Conservation (phyloP, 768 basidiomycete species). For the Termitomyces sp. region DNA sequence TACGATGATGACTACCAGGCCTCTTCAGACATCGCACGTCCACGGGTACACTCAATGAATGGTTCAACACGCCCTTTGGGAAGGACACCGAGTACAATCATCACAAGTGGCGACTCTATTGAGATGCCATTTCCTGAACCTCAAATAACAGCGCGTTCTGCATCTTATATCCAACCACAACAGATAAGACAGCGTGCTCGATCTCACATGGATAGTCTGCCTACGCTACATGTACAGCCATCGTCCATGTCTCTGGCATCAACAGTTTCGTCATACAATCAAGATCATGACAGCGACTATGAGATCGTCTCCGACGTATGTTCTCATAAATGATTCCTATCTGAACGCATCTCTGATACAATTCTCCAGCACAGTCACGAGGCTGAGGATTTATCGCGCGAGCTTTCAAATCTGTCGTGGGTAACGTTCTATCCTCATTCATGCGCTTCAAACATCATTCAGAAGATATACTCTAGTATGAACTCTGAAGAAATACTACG, state of each 20-base stretch:
- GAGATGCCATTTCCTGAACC: conserved; percentile 50
- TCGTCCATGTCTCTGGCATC: conserved; percentile 26
- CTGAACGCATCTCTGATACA: conserved; percentile 1
- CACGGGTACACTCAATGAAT: conserved; percentile 31
- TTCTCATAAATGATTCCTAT: neutral
- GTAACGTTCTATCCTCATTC: conserved; percentile 20
- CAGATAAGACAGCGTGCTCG: conserved; percentile 11
- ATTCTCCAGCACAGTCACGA: conserved; percentile 13
- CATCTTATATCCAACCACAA: conserved; percentile 34
- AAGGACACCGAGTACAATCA: conserved; percentile 37
- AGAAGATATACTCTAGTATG: conserved; percentile 39
- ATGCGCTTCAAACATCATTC: conserved; percentile 10
- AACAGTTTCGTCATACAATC: conserved; percentile 35
- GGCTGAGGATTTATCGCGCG: conserved; percentile 20
- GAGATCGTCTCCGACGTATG: conserved; percentile 30
- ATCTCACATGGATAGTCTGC: conserved; percentile 30
- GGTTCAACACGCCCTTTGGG: conserved; percentile 25
- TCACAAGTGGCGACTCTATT: conserved; percentile 13
- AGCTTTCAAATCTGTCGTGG: conserved; percentile 38
- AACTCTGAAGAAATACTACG: conserved; percentile 60
- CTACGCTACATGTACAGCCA: conserved; percentile 23
- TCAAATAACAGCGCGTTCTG: conserved; percentile 39
- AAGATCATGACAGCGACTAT: conserved; percentile 34
- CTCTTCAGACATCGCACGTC: conserved; percentile 24
- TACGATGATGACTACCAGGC: conserved; percentile 28